phyloP scores from a whole-genome alignment of 495 filamentous ascomycete species.

The Neurospora sp. region DNA sequence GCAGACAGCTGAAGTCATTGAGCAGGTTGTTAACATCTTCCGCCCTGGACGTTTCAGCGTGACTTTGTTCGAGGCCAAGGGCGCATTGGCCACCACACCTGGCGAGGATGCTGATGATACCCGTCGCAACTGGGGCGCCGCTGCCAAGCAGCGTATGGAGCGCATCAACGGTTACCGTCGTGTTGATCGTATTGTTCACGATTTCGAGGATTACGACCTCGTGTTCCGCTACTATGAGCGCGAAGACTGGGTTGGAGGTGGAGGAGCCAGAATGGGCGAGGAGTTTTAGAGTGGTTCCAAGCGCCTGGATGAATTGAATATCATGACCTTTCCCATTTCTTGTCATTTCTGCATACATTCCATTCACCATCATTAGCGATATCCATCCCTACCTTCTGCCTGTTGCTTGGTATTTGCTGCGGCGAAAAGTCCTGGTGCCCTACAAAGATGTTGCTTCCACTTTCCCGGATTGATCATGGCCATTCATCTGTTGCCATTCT shows the following conservation, averaged over 20 bases:
- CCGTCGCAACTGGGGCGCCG: conserved; percentile 23
- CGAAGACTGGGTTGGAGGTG: conserved; percentile 74
- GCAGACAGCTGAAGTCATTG: conserved; percentile 78
- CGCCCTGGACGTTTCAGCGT: conserved; percentile 93
- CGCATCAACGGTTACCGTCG: conserved; percentile 77
- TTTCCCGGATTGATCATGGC: not conserved
- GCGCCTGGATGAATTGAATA: not conserved
- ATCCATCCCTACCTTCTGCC: not conserved
- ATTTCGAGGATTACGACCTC: conserved; percentile 94
- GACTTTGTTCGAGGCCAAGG: conserved; percentile 90
- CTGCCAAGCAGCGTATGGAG: conserved; percentile 62
- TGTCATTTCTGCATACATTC: not conserved
- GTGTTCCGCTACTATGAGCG: conserved; percentile 96
- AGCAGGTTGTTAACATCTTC: conserved; percentile 94
- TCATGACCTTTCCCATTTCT: not conserved
- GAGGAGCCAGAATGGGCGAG: conserved; percentile 56
- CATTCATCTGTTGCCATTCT: not conserved
- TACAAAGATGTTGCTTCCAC: not conserved
- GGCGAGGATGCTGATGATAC: conserved; percentile 37
- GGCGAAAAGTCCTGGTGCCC: not conserved
- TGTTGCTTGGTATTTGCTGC: not conserved
- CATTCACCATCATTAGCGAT: not conserved
- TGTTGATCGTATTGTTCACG: conserved; percentile 92
- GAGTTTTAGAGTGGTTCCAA: conserved; percentile 8
- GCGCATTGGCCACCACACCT: conserved; percentile 23